Evolutionary conservation across 1,284 basidiomycete genomes (phyloP), one percentile per base, ranked within the genome.

Genomic region (Apiotrichum gamsii): DNA sequence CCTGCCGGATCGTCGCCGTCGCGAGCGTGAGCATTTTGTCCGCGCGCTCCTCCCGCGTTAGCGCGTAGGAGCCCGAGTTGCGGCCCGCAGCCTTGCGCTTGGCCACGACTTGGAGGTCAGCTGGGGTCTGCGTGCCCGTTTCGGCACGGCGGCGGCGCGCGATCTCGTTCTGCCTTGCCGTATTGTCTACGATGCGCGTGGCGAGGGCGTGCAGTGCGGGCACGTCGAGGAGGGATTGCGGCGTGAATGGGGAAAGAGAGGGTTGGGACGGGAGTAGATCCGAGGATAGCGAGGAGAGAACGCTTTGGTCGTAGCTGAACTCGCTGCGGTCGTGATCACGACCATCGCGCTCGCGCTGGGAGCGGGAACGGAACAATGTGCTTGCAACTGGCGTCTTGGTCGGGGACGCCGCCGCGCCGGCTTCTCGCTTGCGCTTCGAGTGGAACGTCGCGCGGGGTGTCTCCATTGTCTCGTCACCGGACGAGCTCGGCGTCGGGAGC

Each of bases 151-250:
- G 25, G 16, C 61, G 47, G 10, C 66, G 53, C 13, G 51, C 33
- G 39, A 54, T 49, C 39, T 67, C 66, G 19, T 62, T 59, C n/a
- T 50, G 50, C 2, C 58, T 49, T 0, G 54, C 46, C 25, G 56
- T 49, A 8, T 47, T 29, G 36, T 65, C 56, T 3, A 65, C 59
- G 1, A 69, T 55, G 15, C 60, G 52, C 5, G 39, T 30, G 1
- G 60, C 64, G 4, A 69, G 54, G n/a, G 43, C 34, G 6, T 42
- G 18, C 5, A 69, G 42, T 9, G 47, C 42, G 1, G 55, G 52
- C 9, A 51, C 47, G 1, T 25, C 37, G 15, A 67, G 51, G 8
- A 69, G 28, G 1, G 51, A 45, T 0, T 47, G 4, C 25, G 59
- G 42, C 2, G 61, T 61, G 38, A 58, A 65, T 3, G 51, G 32